Evolutionary conservation across 176 grass and related monocot genomes (phyloP), one percentile per base, ranked within the genome.

Genomic region (Phyllostachys edulis): DNA sequence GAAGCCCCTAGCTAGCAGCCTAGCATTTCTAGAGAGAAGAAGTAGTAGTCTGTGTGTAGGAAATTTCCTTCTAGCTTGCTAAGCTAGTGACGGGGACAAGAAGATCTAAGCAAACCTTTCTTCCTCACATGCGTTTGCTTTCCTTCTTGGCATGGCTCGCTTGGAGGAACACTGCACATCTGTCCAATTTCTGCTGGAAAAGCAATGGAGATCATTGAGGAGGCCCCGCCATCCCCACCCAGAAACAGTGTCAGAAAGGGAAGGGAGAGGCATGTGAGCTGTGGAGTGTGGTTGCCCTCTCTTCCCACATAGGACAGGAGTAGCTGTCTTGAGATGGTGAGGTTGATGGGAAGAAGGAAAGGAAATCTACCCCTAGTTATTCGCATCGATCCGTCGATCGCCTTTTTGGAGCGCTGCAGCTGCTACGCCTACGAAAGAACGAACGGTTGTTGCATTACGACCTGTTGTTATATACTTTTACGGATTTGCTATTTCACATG

Each of bases 111-210:
- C 73, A 80, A 27, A 46, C 55, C 51, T 62, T 71, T 73, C 56
- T 47, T 8, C 14, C 20, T 80, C 83, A 86, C 78, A 82, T 90
- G 88, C 84, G 1, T 23, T 9, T 76, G 82, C 52, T 32, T 15
- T 76, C 60, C 75, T 5, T 62, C 29, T 67, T 83, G 73, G 50
- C 73, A 74, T 72, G 72, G 84, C 67, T 77, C 66, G 3, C 47
- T 73, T 71, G 83, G 77, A 78, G 72, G 36, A 42, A 2, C 62
- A 29, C 11, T 68, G 82, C 69, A 61, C 46, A 34, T 66, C 55
- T 78, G 59, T 78, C 69, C 67, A 27, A 27, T 64, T 63, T 39
- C 26, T 24, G 67, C 65, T 66, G 47, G 16, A 68, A 82, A 89
- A 70, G 82, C 82, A 52, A 63, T 23, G 49, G 77, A 64, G 37